A percentile compares a stretch with the other conserved stretches of the same genome.
These are phyloP conservation scores for Teunomyces gatunensis DNA, from an alignment of 805 yeast species.

Conservation along the genomic window DNA sequence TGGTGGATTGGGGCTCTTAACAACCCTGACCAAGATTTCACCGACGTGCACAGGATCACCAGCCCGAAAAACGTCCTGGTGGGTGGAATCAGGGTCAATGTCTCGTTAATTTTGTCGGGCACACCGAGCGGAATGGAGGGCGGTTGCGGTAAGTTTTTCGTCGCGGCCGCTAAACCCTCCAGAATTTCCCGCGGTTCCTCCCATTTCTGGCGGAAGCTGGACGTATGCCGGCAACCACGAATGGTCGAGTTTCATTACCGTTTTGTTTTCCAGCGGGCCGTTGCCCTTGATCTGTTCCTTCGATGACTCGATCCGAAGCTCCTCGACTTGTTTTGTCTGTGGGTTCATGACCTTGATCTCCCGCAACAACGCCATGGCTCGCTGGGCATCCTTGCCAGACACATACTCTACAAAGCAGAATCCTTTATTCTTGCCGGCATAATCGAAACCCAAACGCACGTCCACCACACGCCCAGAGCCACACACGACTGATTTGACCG, in stretches of 20 bases:
- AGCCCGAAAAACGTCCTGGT: not conserved
- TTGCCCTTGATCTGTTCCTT: constrained; percentile 53
- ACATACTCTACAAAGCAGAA: constrained; percentile 63
- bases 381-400: constrained; percentile 49
- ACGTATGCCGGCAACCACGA: constrained; percentile 55
- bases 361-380: constrained; percentile 44
- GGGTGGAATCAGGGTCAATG: constrained; percentile 67
- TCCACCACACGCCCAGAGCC: constrained; percentile 73
- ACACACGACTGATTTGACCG: constrained; percentile 59
- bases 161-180: constrained; percentile 37
- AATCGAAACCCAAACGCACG: constrained; percentile 60
- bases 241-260: constrained; percentile 44
- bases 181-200: not conserved
- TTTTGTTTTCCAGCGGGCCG: constrained; percentile 36
- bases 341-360: constrained; percentile 39
- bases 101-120: constrained; percentile 59
- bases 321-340: constrained; percentile 33
- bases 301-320: constrained; percentile 55
- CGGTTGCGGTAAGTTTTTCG: constrained; percentile 53
- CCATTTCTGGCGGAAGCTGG: constrained; percentile 52
- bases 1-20: not conserved
- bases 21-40: not conserved
- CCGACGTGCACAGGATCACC: not conserved
- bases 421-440: constrained; percentile 61
- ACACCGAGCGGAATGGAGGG: constrained; percentile 43